phyloP scores from a whole-genome alignment of 257 asterid genomes.

The Solanum virginianum region DNA sequence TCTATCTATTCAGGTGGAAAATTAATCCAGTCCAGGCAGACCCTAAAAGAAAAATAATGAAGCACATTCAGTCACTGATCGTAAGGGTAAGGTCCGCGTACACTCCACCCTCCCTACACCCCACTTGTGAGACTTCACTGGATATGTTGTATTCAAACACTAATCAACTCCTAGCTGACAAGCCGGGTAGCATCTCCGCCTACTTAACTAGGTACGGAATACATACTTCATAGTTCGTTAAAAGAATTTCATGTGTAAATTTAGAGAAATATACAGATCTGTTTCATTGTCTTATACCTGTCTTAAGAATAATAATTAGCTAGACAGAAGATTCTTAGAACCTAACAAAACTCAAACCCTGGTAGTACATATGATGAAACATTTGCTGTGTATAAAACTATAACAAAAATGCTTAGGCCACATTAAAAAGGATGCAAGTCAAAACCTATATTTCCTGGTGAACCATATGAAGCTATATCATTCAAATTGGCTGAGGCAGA shows the following conservation, averaged over 20 bases:
- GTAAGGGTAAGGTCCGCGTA: background rate
- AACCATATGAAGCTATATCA: constrained; percentile 30
- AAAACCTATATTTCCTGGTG: constrained; percentile 46
- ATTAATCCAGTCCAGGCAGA: background rate
- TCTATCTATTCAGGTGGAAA: background rate
- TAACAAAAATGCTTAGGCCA: background rate
- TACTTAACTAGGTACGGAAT: background rate
- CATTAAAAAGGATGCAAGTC: background rate
- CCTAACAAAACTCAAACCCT: too few relatives aligned
- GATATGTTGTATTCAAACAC: background rate
- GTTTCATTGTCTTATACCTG: background rate
- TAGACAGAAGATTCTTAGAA: background rate
- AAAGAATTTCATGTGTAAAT: background rate
- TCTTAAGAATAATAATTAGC: background rate
- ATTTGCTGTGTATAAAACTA: background rate
- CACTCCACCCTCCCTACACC: background rate
- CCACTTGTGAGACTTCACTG: too few relatives aligned
- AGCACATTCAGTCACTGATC: background rate
- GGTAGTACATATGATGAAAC: background rate
- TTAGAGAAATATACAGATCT: background rate
- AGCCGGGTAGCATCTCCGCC: background rate
- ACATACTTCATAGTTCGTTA: background rate
- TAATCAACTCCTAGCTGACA: background rate
- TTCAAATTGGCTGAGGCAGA: constrained; percentile 60
- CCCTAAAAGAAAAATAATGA: background rate